Percentiles rank a stretch among this genome's conserved stretches.
Evolutionary conservation across 495 filamentous ascomycete species (phyloP).

Genomic region (Bathelium albidoporum): DNA sequence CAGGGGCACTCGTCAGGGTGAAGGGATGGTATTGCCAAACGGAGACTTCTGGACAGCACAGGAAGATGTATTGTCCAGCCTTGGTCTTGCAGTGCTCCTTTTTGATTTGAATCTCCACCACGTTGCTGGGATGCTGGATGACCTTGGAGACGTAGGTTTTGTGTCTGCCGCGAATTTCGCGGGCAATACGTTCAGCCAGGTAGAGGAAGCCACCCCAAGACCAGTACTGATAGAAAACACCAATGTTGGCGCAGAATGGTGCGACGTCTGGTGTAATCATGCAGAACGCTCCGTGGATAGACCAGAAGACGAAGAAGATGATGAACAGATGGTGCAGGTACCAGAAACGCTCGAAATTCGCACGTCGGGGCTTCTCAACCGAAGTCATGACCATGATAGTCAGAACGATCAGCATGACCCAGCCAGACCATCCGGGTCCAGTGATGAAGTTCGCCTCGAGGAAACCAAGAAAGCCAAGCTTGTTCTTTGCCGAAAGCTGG

Average conservation of each 20-base stretch:
- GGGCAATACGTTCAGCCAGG: constrained; percentile 55
- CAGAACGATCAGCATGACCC: constrained; percentile 61
- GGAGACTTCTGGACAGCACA: constrained; percentile 71
- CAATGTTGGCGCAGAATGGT: constrained; percentile 58
- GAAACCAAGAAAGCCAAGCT: constrained; percentile 61
- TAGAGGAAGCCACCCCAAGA: constrained; percentile 66
- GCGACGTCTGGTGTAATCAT: constrained; percentile 69
- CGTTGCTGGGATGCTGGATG: constrained; percentile 72
- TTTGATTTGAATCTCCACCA: constrained; percentile 78
- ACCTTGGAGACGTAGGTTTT: constrained; percentile 74
- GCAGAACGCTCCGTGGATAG: constrained; percentile 68
- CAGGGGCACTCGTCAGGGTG: constrained; percentile 66
- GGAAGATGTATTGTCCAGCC: constrained; percentile 73
- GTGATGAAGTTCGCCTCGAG: constrained; percentile 58
- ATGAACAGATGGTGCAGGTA: constrained; percentile 71
- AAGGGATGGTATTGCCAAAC: constrained; percentile 75
- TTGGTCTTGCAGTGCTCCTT: constrained; percentile 67
- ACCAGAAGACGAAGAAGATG: constrained; percentile 74
- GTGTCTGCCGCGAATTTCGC: constrained; percentile 61
- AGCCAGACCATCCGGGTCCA: constrained; percentile 70
- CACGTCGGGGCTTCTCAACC: constrained; percentile 54
- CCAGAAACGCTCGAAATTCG: constrained; percentile 73
- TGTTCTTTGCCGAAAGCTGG: constrained; percentile 58
- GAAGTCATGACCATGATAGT: constrained; percentile 61
- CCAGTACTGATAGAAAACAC: constrained; percentile 75